Base-by-base conservation (phyloP, 2,329 filamentous ascomycete species). In the Trichocomaceae sp. region DNA sequence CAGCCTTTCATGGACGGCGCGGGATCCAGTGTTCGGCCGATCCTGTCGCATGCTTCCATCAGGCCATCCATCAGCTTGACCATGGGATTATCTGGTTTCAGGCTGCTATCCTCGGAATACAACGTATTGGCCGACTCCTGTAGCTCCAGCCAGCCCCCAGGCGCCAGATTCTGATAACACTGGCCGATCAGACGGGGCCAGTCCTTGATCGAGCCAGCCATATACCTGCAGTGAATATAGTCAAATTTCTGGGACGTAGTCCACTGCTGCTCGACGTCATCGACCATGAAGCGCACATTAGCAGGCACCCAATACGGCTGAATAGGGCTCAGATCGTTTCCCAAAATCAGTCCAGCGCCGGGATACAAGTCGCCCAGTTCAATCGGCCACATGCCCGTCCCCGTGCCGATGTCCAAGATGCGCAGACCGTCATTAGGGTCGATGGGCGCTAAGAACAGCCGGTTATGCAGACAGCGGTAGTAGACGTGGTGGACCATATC, bases 191-290 rank as follows among this genome's bases (percentile, higher is more conserved):
- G 66, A 20, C 68, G 68, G 3, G 70, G 70, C 66, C 80, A 82
- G 60, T 85, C 73, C n/a, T 73, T 69, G 41, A 86, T 74, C 29
- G 77, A 74, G 23, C 75, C 75, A 59, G 73, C 61, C 74, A 81
- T 73, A 71, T 78, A 62, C 63, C 77, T 61, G 69, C 75, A 62
- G 75, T 79, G 73, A 75, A 85, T 77, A 58, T 80, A 76, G 64
- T 85, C 82, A 62, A 80, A 83, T 13, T 65, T 66, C 52, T 77
- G 71, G 3, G 73, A 67, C 49, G 79, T 80, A 23, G 75, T 66
- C 83, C 83, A 86, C 8, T 80, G 75, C 47, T 79, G 74, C 59
- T 84, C 81, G 50, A 78, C 77, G 62, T 86, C 83, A 61, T 86
- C 83, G 9, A 86, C 76, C 56, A 83, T 72, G 68, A 85, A 85